Conservation (phyloP, 805 yeast species). For the Barnettozyma sucrosica region DNA sequence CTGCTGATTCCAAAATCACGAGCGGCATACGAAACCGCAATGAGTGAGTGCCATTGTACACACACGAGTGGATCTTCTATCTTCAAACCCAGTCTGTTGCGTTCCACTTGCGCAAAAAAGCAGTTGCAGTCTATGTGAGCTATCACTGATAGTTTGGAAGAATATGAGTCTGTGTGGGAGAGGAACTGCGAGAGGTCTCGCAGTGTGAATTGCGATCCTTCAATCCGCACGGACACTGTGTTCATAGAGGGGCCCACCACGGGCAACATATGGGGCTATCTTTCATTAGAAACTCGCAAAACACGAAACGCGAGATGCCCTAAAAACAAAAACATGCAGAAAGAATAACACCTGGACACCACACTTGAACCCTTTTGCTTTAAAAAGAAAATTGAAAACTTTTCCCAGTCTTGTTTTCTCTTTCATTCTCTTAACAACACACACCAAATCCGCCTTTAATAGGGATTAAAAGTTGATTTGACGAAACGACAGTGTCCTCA, state of each 20-base stretch:
- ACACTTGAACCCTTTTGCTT: neutral
- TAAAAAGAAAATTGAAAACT: neutral
- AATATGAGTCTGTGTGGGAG: conserved; percentile 42
- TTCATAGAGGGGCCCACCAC: neutral
- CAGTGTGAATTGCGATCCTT: conserved; percentile 38
- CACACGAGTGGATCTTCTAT: conserved; percentile 83
- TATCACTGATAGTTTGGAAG: conserved; percentile 68
- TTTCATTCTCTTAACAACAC: neutral
- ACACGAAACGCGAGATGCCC: conserved; percentile 1
- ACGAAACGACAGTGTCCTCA: conserved; percentile 4
- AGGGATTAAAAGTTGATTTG: conserved; percentile 17
- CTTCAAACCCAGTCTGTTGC: conserved; percentile 58
- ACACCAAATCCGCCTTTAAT: conserved; percentile 5
- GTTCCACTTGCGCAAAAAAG: conserved; percentile 93
- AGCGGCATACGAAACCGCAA: conserved; percentile 91
- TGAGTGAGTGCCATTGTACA: conserved; percentile 85
- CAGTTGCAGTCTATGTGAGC: conserved; percentile 92
- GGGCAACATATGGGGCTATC: neutral
- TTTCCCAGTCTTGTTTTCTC: too few species aligned
- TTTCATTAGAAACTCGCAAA: neutral
- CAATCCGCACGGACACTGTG: neutral
- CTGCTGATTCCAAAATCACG: conserved; percentile 75
- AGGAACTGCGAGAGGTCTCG: conserved; percentile 44
- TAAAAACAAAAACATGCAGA: neutral
- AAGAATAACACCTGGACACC: conserved; percentile 12